phyloP scores from a whole-genome alignment of 78 protist species.

The Protostelium mycophagum region DNA sequence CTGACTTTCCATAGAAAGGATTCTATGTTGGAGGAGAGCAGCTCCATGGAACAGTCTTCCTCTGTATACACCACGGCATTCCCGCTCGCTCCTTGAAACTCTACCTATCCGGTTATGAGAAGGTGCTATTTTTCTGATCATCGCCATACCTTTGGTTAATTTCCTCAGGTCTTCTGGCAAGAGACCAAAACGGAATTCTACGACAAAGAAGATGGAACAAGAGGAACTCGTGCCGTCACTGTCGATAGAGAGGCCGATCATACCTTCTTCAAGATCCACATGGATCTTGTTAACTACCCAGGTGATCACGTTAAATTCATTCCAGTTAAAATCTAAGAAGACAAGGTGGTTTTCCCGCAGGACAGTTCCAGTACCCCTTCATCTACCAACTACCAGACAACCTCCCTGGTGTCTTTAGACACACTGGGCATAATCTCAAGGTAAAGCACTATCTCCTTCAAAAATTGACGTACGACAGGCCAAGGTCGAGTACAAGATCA shows the following conservation, averaged over 20 bases:
- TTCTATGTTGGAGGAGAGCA: too few species aligned
- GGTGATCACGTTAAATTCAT: background rate
- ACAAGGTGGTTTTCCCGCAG: background rate
- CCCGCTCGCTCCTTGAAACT: background rate
- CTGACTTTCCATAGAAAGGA: too few species aligned
- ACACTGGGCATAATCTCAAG: constrained; percentile 28
- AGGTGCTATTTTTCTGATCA: too few species aligned
- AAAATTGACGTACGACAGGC: constrained; percentile 14
- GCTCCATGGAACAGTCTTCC: background rate
- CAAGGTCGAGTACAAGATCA: constrained; percentile 38
- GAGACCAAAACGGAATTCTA: background rate
- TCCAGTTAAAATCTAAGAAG: background rate
- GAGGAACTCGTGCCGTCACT: background rate
- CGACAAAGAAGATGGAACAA: background rate
- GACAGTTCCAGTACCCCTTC: constrained; percentile 45
- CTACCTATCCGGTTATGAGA: background rate
- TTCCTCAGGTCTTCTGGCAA: background rate
- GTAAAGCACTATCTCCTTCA: background rate
- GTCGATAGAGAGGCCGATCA: background rate
- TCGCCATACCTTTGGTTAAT: too few species aligned
- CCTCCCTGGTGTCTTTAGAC: constrained; percentile 56
- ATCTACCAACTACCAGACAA: constrained; percentile 46
- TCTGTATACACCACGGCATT: background rate
- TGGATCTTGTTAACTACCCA: background rate
- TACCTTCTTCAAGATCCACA: background rate